phyloP scores from a whole-genome alignment of 345 rosid species.

The Rhizophora apiculata region DNA sequence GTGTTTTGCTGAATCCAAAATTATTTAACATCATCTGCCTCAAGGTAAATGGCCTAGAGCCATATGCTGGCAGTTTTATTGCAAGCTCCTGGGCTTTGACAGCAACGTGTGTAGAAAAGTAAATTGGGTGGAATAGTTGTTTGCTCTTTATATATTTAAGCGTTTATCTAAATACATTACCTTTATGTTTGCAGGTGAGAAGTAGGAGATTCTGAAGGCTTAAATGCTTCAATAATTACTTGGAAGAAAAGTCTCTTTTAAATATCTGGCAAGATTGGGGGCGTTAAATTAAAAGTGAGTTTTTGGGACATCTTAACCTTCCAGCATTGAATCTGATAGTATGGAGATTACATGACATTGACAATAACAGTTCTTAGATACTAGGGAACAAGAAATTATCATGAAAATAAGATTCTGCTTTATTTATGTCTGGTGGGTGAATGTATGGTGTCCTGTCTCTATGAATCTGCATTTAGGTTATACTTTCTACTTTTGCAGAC shows the following conservation, averaged over 20 bases:
- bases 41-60: slow-evolving; percentile 28
- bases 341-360: no score
- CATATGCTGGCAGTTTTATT: slow-evolving; percentile 15
- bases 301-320: neutral
- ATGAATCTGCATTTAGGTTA: slow-evolving; percentile 4
- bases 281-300: neutral
- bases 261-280: neutral
- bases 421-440: no score
- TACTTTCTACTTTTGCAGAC: slow-evolving; percentile 1
- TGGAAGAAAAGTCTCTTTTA: neutral
- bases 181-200: neutral
- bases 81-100: slow-evolving; percentile 27
- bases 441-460: no score
- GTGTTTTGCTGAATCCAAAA: slow-evolving; percentile 23
- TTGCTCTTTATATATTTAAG: neutral
- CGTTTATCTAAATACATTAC: neutral
- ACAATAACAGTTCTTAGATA: no score
- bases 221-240: neutral
- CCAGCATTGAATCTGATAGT: neutral
- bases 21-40: slow-evolving; percentile 24
- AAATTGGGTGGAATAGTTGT: neutral
- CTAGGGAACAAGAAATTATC: no score
- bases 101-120: slow-evolving; percentile 5
- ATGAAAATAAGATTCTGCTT: no score
- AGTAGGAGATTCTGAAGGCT: neutral